Percentiles rank a stretch among this genome's conserved stretches.
These are phyloP conservation scores for Ustilago tritici DNA, from an alignment of 1,284 basidiomycete genomes.

Conservation along the genomic window DNA sequence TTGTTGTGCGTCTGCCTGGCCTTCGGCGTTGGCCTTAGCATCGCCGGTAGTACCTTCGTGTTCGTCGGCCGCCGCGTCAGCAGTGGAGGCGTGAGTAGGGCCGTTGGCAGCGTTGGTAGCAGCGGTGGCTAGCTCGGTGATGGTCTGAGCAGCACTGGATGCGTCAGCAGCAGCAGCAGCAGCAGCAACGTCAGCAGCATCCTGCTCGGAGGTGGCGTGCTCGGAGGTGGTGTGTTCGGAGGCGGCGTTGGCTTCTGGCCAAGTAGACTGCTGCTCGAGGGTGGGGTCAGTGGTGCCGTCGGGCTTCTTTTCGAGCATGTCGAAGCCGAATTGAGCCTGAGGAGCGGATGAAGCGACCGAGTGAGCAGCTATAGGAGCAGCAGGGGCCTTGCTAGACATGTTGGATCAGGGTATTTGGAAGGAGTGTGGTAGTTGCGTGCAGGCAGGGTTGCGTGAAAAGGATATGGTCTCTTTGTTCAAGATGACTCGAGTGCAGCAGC, in stretches of 20 bases:
- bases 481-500: background rate
- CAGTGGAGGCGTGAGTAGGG: constrained; percentile 6
- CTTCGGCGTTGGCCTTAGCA: background rate
- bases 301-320: constrained; percentile 15
- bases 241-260: constrained; percentile 10
- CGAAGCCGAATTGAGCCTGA: constrained; percentile 12
- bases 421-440: background rate
- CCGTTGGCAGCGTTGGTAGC: constrained; percentile 39
- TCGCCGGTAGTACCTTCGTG: background rate
- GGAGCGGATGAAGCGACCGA: background rate
- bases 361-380: constrained; percentile 17
- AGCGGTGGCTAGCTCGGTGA: constrained; percentile 45
- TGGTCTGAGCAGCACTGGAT: constrained; percentile 46
- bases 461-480: background rate
- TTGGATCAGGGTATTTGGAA: background rate
- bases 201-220: constrained; percentile 11
- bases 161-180: constrained; percentile 47
- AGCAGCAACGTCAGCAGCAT: constrained; percentile 27
- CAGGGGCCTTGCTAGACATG: constrained; percentile 33
- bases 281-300: constrained; percentile 10
- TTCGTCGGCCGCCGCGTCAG: background rate
- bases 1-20: constrained; percentile 14
- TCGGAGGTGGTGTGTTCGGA: constrained; percentile 2
- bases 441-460: background rate
- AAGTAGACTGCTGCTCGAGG: constrained; percentile 9